Evolutionary conservation across 2,329 filamentous ascomycete genomes (phyloP), one percentile per base, ranked within the genome.

Genomic region (Pestalotiopsis sp.): DNA sequence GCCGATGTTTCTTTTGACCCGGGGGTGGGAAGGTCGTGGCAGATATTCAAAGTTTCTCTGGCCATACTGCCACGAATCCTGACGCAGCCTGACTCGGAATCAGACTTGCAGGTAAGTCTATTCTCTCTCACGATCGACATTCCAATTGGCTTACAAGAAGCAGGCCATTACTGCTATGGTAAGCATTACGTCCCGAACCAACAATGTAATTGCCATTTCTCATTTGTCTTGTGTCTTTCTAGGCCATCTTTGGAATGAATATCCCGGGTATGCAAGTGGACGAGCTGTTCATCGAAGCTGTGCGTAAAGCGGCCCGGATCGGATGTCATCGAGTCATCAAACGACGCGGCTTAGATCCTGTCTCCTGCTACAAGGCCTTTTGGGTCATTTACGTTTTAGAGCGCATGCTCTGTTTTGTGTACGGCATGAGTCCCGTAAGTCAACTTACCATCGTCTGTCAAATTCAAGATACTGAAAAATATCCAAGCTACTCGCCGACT

Each of bases 101-200:
- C 45, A 11, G 52, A 23, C 23, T 17, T 65, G 9, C 64, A 65
- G 31, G 64, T 65, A 57, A 12, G 64, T 55, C 52, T n/a, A 2
- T 1, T 20, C 20, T 25, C 41, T 36, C 38, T 36, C 17, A 11
- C 2, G n/a, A 20, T 11, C 20, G 11, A 25, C 57, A 20, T 14
- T 13, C 17, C 17, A 9, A 11, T 31, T 9, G 2, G 38, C 61
- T 64, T 12, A 64, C 61, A 13, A 25, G 14, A 20, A 39, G 13
- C 20, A 65, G 64, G 64, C 64, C 6, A 25, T 65, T 9, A 65
- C 64, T 25, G 64, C 64, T 9, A 65, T 65, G 64, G 64, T 65
- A 38, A 23, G 64, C 23, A 49, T 58, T 2, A 27, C 9, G 12
- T 7, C 17, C 23, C n/a, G 6, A 9, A 36, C 25, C 11, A 20